phyloP scores from a whole-genome alignment of 2,329 filamentous ascomycete genomes.

The Fusarium citri region DNA sequence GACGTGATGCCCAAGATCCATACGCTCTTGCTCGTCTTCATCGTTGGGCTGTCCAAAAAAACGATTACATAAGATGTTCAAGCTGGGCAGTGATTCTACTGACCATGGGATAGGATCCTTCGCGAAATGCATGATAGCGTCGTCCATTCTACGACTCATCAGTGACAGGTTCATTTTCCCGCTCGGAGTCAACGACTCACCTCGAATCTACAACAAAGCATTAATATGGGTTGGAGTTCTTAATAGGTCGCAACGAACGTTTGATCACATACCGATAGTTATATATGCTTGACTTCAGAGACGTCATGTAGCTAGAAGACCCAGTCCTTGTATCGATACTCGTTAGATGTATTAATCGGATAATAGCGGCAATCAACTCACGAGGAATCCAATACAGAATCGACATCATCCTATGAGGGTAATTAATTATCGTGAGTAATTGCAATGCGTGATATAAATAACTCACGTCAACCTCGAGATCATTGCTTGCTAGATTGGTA shows the following conservation, averaged over 20 bases:
- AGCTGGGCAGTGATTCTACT: fast-evolving
- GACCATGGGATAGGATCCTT: slow-evolving; percentile 26
- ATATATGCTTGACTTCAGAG: slow-evolving; percentile 27
- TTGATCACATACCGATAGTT: slow-evolving; percentile 18
- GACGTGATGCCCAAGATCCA: slow-evolving; percentile 34
- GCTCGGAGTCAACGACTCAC: not conserved
- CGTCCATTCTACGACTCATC: slow-evolving; percentile 10
- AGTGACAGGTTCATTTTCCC: not conserved
- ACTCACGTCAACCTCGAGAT: slow-evolving; percentile 9
- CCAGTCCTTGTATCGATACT: not conserved
- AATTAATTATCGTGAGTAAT: fast-evolving
- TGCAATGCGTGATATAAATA: not conserved
- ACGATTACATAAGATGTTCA: not conserved
- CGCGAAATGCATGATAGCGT: slow-evolving; percentile 31
- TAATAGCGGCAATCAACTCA: not conserved
- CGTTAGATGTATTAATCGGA: not conserved
- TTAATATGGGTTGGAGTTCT: fast-evolving
- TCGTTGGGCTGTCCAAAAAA: slow-evolving; percentile 17
- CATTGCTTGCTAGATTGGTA: not conserved
- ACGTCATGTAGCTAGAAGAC: slow-evolving; percentile 17
- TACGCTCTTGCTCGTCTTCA: slow-evolving; percentile 24
- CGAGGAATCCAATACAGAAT: slow-evolving; percentile 2
- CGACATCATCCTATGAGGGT: not conserved
- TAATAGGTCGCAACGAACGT: fast-evolving
- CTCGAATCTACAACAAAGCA: slow-evolving; percentile 9